Base-by-base conservation (phyloP, 176 grass and related monocot genomes). In the Ensete glaucum region DNA sequence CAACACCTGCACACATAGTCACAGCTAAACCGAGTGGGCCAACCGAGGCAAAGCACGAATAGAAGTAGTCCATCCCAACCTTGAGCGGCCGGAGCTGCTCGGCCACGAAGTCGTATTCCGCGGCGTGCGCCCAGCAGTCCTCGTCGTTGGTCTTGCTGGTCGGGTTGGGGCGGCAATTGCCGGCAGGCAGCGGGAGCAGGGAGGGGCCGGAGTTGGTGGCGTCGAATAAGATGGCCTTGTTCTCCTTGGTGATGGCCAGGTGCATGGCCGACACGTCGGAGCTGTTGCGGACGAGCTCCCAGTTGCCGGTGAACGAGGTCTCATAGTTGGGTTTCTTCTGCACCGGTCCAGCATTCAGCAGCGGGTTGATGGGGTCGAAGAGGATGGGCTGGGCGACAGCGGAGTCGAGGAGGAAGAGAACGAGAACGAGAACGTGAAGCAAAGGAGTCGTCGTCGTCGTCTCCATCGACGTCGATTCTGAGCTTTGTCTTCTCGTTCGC, bases 121-220 rank as follows among this genome's bases (percentile, higher is more conserved):
- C 80, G 2, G 84, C 76, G 60, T 82, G 84, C 14, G 84, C 84
- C 76, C 77, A 86, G 76, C 84, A 86, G 53, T 82, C 79, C n/a
- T 76, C 8, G 8, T 14, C 26, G 52, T 48, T 52, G 0, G 9
- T n/a, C 9, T 25, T 78, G 53, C 14, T 53, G 6, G 62, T 52
- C 1, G 25, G 57, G 5, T 64, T 53, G 7, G 25, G 25, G 2
- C 84, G 75, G 12, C 80, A 86, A 12, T 69, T 79, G 9, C 75
- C 69, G 1, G 54, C 8, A 52, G 80, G 84, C 60, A 86, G 52
- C 19, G 56, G n/a, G 11, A 82, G 22, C 43, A 59, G 23, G 8
- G 84, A 79, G 59, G 62, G 53, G 15, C 80, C 80, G 1, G 75
- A 53, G 20, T 55, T 55, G 0, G 77, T 81, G 8, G 84, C 59